phyloP scores from a whole-genome alignment of 768 basidiomycete species.

The Lactarius sanguifluus region DNA sequence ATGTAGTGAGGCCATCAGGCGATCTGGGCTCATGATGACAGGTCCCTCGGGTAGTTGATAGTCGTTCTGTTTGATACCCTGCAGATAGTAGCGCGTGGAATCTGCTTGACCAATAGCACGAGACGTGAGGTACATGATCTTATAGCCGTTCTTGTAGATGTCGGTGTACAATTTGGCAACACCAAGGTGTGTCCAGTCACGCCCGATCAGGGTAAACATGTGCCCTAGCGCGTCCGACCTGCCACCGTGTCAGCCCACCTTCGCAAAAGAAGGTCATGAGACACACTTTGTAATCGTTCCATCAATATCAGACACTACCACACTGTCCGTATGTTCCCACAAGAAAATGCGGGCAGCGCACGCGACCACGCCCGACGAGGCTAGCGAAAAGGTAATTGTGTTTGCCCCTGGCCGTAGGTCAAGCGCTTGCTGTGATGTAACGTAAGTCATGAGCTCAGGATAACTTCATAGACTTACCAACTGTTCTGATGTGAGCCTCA shows the following conservation, averaged over 20 bases:
- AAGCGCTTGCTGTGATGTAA: conserved; percentile 65
- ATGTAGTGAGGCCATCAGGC: conserved; percentile 91
- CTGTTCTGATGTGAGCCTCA: conserved; percentile 92
- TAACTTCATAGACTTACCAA: conserved; percentile 54
- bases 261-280: neutral
- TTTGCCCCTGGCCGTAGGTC: conserved; percentile 86
- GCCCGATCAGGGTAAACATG: conserved; percentile 95
- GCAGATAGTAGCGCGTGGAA: conserved; percentile 91
- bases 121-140: conserved; percentile 96
- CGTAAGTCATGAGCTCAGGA: neutral
- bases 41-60: conserved; percentile 97
- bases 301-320: conserved; percentile 97
- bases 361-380: conserved; percentile 74
- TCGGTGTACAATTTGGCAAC: conserved; percentile 98
- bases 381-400: conserved; percentile 89
- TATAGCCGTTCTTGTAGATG: conserved; percentile 93
- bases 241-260: conserved; percentile 7
- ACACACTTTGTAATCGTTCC: conserved; percentile 97
- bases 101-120: conserved; percentile 98
- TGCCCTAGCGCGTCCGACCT: conserved; percentile 97
- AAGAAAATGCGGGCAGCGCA: conserved; percentile 93
- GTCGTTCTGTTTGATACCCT: conserved; percentile 91
- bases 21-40: conserved; percentile 98
- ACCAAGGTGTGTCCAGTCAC: conserved; percentile 97
- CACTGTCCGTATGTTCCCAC: conserved; percentile 88